These are phyloP conservation scores for Metarhizium sp. DNA, from an alignment of 2,329 filamentous ascomycete genomes.

Conservation along the genomic window DNA sequence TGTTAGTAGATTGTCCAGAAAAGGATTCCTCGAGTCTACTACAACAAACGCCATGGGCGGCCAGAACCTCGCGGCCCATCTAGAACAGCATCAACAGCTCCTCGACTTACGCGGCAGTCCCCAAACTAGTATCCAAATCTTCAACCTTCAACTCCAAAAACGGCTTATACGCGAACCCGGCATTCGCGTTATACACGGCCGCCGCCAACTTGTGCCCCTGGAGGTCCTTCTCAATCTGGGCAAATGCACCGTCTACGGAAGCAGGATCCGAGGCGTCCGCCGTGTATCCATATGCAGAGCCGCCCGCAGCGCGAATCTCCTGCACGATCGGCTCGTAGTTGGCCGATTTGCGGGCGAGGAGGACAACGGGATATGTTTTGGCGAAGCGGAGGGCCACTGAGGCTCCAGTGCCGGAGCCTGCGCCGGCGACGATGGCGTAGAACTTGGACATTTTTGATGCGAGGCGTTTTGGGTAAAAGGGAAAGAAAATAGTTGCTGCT, in stretches of 20 bases:
- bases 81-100: no score
- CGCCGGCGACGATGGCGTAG: constrained; percentile 62
- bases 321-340: constrained; percentile 57
- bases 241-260: constrained; percentile 47
- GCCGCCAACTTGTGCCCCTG: constrained; percentile 47
- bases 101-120: constrained; percentile 38
- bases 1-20: no score
- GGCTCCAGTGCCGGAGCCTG: constrained; percentile 57
- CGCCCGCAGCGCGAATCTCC: constrained; percentile 59
- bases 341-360: constrained; percentile 60
- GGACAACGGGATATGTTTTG: constrained; percentile 59
- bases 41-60: no score
- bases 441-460: constrained; percentile 22
- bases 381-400: constrained; percentile 49
- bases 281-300: constrained; percentile 60
- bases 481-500: no score
- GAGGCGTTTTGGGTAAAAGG: background rate
- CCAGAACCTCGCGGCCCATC: no score
- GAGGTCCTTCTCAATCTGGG: constrained; percentile 51
- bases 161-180: constrained; percentile 40
- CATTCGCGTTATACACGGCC: constrained; percentile 61
- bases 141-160: constrained; percentile 46
- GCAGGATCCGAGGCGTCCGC: constrained; percentile 35
- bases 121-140: constrained; percentile 38
- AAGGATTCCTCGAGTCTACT: no score